phyloP scores from a whole-genome alignment of 306 rosid genomes.

The Cicer bijugum region DNA sequence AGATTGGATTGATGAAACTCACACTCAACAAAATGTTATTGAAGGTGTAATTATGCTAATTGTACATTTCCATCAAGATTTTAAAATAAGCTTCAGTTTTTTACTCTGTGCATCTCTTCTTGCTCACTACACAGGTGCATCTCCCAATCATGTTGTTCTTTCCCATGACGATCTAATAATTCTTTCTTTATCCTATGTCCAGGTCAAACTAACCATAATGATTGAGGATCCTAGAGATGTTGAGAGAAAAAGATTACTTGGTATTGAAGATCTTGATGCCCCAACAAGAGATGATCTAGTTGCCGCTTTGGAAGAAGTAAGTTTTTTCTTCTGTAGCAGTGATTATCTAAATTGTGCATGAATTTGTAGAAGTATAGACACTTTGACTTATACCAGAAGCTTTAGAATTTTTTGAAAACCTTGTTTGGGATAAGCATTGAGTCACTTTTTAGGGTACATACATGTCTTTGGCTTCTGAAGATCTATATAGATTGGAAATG shows the following conservation, averaged over 20 bases:
- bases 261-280: constrained; percentile 79
- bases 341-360: constrained; percentile 17
- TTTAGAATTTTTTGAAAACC: constrained; percentile 21
- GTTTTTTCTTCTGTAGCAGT: constrained; percentile 16
- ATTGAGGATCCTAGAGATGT: constrained; percentile 95
- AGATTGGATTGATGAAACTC: neutral
- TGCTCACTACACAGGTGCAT: neutral
- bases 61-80: constrained; percentile 13
- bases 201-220: constrained; percentile 87
- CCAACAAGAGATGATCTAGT: constrained; percentile 89
- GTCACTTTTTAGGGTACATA: constrained; percentile 13
- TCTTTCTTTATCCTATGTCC: constrained; percentile 30
- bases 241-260: constrained; percentile 87
- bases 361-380: constrained; percentile 5
- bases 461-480: neutral
- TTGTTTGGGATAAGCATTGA: constrained; percentile 18
- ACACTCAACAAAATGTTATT: neutral
- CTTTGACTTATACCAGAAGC: constrained; percentile 17
- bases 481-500: constrained; percentile 4
- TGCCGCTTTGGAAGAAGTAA: constrained; percentile 79
- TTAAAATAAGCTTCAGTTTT: constrained; percentile 18
- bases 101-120: neutral
- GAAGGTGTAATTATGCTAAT: neutral
- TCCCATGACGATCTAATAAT: neutral
- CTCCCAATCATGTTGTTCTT: constrained; percentile 20